phyloP scores from a whole-genome alignment of 2,329 filamentous ascomycete genomes.

The Cercospora citrullina region DNA sequence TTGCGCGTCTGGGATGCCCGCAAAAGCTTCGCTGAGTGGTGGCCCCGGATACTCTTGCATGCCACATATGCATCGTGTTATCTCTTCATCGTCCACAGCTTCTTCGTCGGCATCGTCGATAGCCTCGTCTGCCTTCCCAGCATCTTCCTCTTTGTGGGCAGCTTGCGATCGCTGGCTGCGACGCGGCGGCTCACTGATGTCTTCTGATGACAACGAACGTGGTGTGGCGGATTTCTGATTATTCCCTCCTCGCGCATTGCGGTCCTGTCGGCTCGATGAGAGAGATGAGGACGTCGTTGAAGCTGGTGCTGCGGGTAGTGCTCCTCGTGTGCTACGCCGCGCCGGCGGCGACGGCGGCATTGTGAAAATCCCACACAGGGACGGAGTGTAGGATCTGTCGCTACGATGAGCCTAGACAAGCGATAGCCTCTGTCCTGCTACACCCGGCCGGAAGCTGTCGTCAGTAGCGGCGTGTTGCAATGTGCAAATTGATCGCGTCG shows the following conservation, averaged over 20 bases:
- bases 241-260: slow-evolving; percentile 70
- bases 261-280: slow-evolving; percentile 73
- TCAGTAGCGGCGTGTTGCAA: background rate
- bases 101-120: slow-evolving; percentile 59
- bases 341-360: slow-evolving; percentile 35
- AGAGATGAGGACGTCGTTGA: slow-evolving; percentile 71
- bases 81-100: slow-evolving; percentile 76
- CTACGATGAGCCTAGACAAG: background rate
- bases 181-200: slow-evolving; percentile 67
- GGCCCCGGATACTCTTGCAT: slow-evolving; percentile 91
- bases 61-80: slow-evolving; percentile 93
- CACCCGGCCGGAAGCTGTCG: background rate
- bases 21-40: slow-evolving; percentile 56
- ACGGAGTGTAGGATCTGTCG: background rate
- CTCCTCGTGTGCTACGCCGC: slow-evolving; percentile 81
- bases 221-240: slow-evolving; percentile 73
- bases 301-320: slow-evolving; percentile 59
- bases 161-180: slow-evolving; percentile 77
- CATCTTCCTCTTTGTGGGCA: slow-evolving; percentile 58
- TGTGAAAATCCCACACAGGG: background rate
- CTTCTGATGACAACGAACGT: slow-evolving; percentile 69
- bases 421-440: background rate
- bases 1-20: slow-evolving; percentile 54
- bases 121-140: slow-evolving; percentile 42
- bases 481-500: slow-evolving; percentile 1